A percentile compares a stretch with the other conserved stretches of the same genome.
Conservation (phyloP, 345 rosid species). For the Eucalyptus grandis region DNA sequence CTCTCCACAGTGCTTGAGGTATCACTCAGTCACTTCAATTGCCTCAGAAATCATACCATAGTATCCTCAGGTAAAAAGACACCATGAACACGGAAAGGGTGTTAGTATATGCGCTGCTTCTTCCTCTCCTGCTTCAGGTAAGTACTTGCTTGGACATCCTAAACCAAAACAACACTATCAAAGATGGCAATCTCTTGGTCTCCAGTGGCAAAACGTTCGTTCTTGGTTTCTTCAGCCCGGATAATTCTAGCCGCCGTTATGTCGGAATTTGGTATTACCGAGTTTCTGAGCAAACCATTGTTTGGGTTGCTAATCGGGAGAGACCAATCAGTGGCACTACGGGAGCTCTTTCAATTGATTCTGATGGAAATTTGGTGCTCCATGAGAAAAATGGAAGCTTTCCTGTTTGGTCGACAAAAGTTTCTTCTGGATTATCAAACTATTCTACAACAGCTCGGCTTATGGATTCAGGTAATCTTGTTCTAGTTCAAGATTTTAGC, state of each 20-base stretch:
- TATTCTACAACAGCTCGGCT: background rate
- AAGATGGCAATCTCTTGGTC: slow-evolving; percentile 30
- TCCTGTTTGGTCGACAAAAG: slow-evolving; percentile 4
- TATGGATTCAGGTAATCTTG: slow-evolving; percentile 14
- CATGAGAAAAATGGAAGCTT: background rate
- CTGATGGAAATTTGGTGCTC: slow-evolving; percentile 1
- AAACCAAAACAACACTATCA: slow-evolving; percentile 3
- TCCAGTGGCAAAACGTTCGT: slow-evolving; percentile 23
- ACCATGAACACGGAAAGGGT: background rate
- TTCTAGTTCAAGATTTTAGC: background rate
- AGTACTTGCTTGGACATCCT: slow-evolving; percentile 9
- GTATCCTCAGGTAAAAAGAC: background rate
- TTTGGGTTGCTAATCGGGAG: slow-evolving; percentile 80
- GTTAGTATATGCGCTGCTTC: background rate
- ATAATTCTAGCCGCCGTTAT: slow-evolving; percentile 34
- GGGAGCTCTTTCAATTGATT: slow-evolving; percentile 8
- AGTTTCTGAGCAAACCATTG: slow-evolving; percentile 28
- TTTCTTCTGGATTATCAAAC: background rate
- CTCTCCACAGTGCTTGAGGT: background rate
- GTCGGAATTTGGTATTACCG: slow-evolving; percentile 72
- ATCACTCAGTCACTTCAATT: background rate
- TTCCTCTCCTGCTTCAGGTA: background rate
- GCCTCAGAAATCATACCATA: background rate
- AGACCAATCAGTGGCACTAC: slow-evolving; percentile 29
- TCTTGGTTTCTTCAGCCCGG: slow-evolving; percentile 61